These are phyloP conservation scores for Suillus sp. DNA, from an alignment of 768 basidiomycete genomes.

Conservation along the genomic window DNA sequence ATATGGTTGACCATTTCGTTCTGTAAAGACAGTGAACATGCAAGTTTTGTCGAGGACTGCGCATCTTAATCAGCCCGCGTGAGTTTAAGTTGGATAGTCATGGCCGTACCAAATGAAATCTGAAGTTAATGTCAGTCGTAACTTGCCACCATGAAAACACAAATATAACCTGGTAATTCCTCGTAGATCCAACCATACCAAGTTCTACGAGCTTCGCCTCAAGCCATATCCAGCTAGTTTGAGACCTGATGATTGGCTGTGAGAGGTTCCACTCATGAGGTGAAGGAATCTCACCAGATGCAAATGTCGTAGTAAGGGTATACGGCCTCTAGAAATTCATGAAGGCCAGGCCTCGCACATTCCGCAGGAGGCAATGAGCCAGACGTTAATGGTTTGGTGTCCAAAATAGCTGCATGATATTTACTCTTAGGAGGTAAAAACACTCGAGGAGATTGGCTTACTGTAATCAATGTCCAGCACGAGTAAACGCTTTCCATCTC, in stretches of 20 bases:
- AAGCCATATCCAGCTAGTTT: slow-evolving; percentile 89
- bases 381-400: slow-evolving; percentile 83
- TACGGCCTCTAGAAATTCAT: slow-evolving; percentile 78
- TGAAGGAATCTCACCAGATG: slow-evolving; percentile 60
- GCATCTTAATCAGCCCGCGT: slow-evolving; percentile 13
- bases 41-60: slow-evolving; percentile 81
- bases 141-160: not conserved
- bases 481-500: slow-evolving; percentile 76
- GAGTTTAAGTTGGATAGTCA: not conserved
- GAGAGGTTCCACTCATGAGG: not conserved
- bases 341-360: slow-evolving; percentile 81
- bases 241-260: slow-evolving; percentile 53
- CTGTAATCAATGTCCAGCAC: slow-evolving; percentile 92
- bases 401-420: slow-evolving; percentile 63
- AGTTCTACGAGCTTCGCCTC: slow-evolving; percentile 87
- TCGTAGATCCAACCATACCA: slow-evolving; percentile 73
- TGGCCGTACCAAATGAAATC: slow-evolving; percentile 63
- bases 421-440: slow-evolving; percentile 4
- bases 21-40: slow-evolving; percentile 88
- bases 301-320: slow-evolving; percentile 89
- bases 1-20: slow-evolving; percentile 72
- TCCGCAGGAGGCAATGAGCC: slow-evolving; percentile 78
- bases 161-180: slow-evolving; percentile 63
- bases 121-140: slow-evolving; percentile 15
- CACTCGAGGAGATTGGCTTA: slow-evolving; percentile 31